Conservation (phyloP, 495 filamentous ascomycete genomes). For the Parmelia sp. region DNA sequence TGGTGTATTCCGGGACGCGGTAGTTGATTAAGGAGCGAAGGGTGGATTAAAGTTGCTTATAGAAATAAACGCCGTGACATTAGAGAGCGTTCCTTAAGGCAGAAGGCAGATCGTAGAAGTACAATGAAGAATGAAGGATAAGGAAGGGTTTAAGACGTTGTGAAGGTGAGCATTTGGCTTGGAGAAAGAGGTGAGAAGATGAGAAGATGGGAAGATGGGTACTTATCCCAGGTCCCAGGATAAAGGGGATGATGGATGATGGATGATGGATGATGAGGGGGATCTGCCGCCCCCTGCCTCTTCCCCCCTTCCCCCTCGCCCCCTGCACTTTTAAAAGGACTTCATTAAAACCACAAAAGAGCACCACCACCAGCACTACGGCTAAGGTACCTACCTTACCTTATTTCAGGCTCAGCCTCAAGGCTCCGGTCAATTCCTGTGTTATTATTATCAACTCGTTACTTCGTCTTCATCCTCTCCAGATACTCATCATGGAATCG, state of each 20-base stretch:
- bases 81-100: neutral
- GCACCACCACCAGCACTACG: no score
- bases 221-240: no score
- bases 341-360: no score
- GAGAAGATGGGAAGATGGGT: no score
- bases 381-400: no score
- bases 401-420: neutral
- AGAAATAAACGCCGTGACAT: neutral
- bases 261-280: neutral
- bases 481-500: neutral
- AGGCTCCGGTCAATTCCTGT: no score
- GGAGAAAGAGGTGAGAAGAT: no score
- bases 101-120: slow-evolving; percentile 5
- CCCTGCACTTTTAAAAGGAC: no score
- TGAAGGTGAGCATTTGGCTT: neutral
- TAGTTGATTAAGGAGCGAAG: slow-evolving; percentile 10
- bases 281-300: neutral
- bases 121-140: neutral
- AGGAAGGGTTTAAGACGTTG: neutral
- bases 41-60: neutral
- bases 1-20: slow-evolving; percentile 7
- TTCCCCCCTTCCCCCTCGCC: no score
- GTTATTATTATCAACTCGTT: neutral
- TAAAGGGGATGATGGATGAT: neutral
- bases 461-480: neutral